A percentile compares a stretch with the other conserved stretches of the same genome.
Evolutionary conservation across 2,329 filamentous ascomycete species (phyloP).

Genomic region (Pezicula neosporulosa): DNA sequence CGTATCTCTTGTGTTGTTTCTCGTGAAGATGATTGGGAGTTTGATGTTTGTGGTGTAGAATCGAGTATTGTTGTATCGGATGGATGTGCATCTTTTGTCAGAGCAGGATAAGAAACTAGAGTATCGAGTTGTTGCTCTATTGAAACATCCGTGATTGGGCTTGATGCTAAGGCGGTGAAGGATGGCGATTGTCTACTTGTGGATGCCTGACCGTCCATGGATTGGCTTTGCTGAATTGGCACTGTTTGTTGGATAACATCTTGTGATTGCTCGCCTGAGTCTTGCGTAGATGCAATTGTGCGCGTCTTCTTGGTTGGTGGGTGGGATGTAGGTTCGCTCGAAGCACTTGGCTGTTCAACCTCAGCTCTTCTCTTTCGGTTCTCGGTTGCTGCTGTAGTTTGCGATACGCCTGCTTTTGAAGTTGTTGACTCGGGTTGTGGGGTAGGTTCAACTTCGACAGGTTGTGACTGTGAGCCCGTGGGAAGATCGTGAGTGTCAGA

Average conservation of each 20-base stretch:
- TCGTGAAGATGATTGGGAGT: not conserved
- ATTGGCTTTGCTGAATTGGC: not conserved
- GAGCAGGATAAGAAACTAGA: not conserved
- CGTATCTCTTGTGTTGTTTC: not conserved
- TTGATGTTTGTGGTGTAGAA: not conserved
- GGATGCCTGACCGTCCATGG: no score
- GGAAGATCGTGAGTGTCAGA: no score
- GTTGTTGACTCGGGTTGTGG: no score
- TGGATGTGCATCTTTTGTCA: not conserved
- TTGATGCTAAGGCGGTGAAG: no score
- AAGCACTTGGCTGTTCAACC: not conserved
- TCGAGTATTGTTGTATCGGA: not conserved
- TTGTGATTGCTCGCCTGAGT: not conserved
- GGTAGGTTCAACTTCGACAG: not conserved
- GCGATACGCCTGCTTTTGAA: no score
- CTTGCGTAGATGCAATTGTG: conserved; percentile 27
- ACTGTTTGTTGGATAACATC: not conserved
- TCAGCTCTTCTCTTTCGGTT: not conserved
- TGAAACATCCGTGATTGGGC: no score
- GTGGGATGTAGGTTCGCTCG: not conserved
- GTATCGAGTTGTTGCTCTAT: not conserved
- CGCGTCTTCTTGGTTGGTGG: not conserved
- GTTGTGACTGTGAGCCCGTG: no score
- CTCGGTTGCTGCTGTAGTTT: not conserved
- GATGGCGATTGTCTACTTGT: no score